Evolutionary conservation across 306 rosid species (phyloP), one percentile per base, ranked within the genome.

Genomic region (Vicia sativa): DNA sequence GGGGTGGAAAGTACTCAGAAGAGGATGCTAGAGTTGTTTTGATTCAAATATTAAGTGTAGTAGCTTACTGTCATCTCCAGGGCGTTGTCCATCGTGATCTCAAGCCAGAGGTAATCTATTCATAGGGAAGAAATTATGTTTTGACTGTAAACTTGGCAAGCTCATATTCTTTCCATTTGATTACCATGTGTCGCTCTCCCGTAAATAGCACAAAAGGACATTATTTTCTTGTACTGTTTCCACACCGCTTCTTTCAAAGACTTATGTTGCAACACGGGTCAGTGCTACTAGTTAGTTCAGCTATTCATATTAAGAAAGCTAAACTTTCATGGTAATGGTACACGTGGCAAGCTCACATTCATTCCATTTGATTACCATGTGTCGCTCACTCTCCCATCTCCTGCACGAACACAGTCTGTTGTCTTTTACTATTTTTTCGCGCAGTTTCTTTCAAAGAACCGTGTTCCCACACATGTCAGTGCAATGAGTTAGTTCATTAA

Each of bases 1-100:
- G 97, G 79, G 97, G 96, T 73, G 97, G 97, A 46, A 82, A 85
- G 74, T 85, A 79, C 77, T 72, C 87, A 3, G 90, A 85, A 82
- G 86, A 81, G 54, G 86, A 85, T 70, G 89, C 89, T 16, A 85
- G 64, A 65, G 82, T 71, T 58, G 83, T 85, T 43, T 67, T 85
- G 79, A 76, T 76, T 79, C 89, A 85, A 73, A 81, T 85, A 61
- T 77, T 85, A 63, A 81, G 86, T 34, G 83, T 79, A 6, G 89
- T 85, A 29, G 84, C 89, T 63, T 85, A 60, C 71, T 85, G 86
- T 79, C 89, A 85, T 66, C 86, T 81, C 44, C 89, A 85, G 67
- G 89, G 89, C 8, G 89, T 85, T 62, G 86, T 85, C 26, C 81
- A 77, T 63, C 81, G 81, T 49, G 81, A 77, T 71, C 77, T 77